Evolutionary conservation across 2,329 filamentous ascomycete genomes (phyloP), one percentile per base, ranked within the genome.

Genomic region (Hypomyces rosellus): DNA sequence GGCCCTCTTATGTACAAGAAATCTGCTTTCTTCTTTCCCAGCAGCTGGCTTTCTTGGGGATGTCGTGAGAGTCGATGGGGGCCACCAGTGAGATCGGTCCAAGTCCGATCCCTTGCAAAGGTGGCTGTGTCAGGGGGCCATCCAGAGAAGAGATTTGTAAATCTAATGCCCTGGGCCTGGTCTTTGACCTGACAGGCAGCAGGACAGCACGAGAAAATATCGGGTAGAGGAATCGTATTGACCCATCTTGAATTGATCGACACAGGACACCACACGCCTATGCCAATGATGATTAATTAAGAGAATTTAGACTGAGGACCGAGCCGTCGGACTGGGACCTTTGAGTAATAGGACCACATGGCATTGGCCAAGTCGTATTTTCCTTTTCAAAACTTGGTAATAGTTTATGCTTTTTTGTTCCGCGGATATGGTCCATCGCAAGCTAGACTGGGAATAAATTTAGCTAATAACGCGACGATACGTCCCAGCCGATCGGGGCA

Each of bases 401-500:
- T 44, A 38, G 14, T 44, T 14, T 20, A 38, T 44, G 30, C 25
- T 30, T 3, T 30, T 30, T 30, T 30, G 25, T 30, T 30, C 25
- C 25, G 25, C 25, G 25, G 25, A 30, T 30, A 30, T 30, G 25
- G 25, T 11, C 9, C 25, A 30, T 30, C 25, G 25, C 25, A 30
- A 11, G 25, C 25, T 43, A 14, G 43, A 33, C 40, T 25, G 34
- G 14, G 36, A 47, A 40, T 12, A 12, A 13, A 22, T 22, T 46
- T 51, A 44, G 33, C 39, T 15, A 34, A 33, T 34, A 45, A 46
- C 44, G 45, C 49, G 49, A 51, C 41, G 34, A 30, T 51, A 45
- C 37, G 45, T 47, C 44, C 44, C 49, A 51, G 38, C 38, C 40
- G 44, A 47, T 51, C 44, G 49, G 49, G 25, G 45, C 34, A 30